These are phyloP conservation scores for Conidiobolus incongruus DNA, from an alignment of 371 early-diverging fungal genomes.

Conservation along the genomic window DNA sequence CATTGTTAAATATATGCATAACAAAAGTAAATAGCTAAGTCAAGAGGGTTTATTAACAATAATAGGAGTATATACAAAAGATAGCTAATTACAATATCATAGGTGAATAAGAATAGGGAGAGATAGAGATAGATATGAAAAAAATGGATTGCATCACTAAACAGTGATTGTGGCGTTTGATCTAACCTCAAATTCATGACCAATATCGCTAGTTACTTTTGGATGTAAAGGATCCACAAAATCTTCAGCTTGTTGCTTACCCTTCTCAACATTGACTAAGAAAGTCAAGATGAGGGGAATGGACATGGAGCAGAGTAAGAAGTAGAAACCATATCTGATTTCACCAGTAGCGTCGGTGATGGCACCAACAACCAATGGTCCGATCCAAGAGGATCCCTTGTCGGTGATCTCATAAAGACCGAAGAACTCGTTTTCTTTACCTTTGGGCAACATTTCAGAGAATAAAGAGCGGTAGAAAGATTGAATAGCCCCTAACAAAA, in stretches of 20 bases:
- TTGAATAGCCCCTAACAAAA: conserved; percentile 25
- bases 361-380: conserved; percentile 28
- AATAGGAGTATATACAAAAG: no score
- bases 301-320: neutral
- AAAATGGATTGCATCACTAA: no score
- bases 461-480: conserved; percentile 19
- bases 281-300: neutral
- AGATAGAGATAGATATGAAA: no score
- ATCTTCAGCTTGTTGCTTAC: neutral
- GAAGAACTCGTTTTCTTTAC: conserved; percentile 26
- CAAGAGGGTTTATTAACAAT: no score
- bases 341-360: conserved; percentile 17
- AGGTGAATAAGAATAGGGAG: no score
- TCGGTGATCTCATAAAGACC: conserved; percentile 29
- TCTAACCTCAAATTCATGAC: no score
- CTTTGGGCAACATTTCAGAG: conserved; percentile 23
- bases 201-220: no score
- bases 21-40: no score
- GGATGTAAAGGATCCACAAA: no score
- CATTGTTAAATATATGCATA: no score
- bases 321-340: conserved; percentile 11
- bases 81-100: no score
- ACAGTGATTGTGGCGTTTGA: no score
- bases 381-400: conserved; percentile 35
- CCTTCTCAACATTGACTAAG: neutral